Percentiles rank a stretch among this genome's conserved stretches.
These are phyloP conservation scores for Zasmidium cellare DNA, from an alignment of 2,329 filamentous ascomycete genomes.

Conservation along the genomic window DNA sequence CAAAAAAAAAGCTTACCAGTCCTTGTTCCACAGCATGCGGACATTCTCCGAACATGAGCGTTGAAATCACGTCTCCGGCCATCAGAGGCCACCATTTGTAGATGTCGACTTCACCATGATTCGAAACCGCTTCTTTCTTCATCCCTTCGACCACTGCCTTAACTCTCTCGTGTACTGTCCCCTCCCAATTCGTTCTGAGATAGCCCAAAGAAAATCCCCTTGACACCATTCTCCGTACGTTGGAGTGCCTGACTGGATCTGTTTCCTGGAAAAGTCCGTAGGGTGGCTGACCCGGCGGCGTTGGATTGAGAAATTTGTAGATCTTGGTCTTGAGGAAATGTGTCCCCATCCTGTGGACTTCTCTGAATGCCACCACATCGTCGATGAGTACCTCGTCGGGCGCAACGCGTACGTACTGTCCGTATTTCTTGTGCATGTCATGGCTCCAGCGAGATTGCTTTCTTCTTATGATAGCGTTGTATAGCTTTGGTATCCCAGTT, in stretches of 20 bases:
- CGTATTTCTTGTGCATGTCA: slow-evolving; percentile 34
- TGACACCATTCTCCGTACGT: slow-evolving; percentile 36
- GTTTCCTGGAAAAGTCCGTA: slow-evolving; percentile 36
- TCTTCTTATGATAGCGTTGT: background rate
- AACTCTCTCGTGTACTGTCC: slow-evolving; percentile 33
- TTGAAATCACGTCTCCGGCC: slow-evolving; percentile 35
- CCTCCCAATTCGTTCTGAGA: slow-evolving; percentile 37
- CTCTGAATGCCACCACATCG: slow-evolving; percentile 26
- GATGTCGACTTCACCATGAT: slow-evolving; percentile 37
- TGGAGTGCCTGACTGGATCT: slow-evolving; percentile 35
- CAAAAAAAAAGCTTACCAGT: slow-evolving; percentile 25
- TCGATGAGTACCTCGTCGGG: slow-evolving; percentile 29
- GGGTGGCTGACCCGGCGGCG: slow-evolving; percentile 9
- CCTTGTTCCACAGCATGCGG: slow-evolving; percentile 39
- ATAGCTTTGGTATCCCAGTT: slow-evolving; percentile 6
- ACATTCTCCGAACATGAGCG: slow-evolving; percentile 35
- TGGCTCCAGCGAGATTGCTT: slow-evolving; percentile 39
- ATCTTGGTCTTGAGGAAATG: slow-evolving; percentile 28
- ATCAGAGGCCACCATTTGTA: slow-evolving; percentile 40
- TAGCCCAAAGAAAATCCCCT: slow-evolving; percentile 35
- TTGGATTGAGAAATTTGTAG: slow-evolving; percentile 25
- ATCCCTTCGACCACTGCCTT: slow-evolving; percentile 34
- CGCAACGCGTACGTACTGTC: slow-evolving; percentile 28
- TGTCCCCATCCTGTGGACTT: slow-evolving; percentile 27
- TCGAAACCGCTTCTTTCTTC: slow-evolving; percentile 20